Conservation (phyloP, 371 early-diverging fungal genomes). For the Nematocida sp. region DNA sequence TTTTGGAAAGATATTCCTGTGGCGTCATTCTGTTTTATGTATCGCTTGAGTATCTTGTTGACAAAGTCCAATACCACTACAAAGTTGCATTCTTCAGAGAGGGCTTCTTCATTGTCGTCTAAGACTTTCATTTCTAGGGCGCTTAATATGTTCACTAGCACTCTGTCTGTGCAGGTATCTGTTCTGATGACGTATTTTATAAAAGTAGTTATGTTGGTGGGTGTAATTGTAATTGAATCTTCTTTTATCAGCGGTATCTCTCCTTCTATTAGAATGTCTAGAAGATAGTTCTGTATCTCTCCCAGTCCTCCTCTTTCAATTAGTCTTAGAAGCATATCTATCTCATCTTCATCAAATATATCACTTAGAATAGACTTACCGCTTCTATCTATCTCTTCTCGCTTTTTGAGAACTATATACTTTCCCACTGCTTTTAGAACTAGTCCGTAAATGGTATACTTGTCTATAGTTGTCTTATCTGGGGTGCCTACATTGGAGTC, state of each 20-base stretch:
- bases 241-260: conserved; percentile 17
- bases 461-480: not conserved
- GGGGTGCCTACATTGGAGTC: not conserved
- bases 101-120: conserved; percentile 26
- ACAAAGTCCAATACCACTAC: conserved; percentile 39
- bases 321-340: conserved; percentile 17
- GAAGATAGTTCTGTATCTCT: conserved; percentile 3
- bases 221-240: not conserved
- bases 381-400: not conserved
- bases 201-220: conserved; percentile 8
- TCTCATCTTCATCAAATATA: conserved; percentile 34
- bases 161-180: not conserved
- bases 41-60: conserved; percentile 18
- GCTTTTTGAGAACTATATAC: conserved; percentile 7
- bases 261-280: conserved; percentile 45
- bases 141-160: conserved; percentile 17
- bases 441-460: conserved; percentile 2
- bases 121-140: conserved; percentile 23
- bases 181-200: conserved; percentile 16
- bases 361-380: conserved; percentile 22
- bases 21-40: not conserved
- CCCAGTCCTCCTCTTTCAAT: conserved; percentile 7
- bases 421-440: conserved; percentile 10
- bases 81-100: not conserved
- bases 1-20: conserved; percentile 10